phyloP scores from a whole-genome alignment of 768 basidiomycete species.

The Galerina marginata region DNA sequence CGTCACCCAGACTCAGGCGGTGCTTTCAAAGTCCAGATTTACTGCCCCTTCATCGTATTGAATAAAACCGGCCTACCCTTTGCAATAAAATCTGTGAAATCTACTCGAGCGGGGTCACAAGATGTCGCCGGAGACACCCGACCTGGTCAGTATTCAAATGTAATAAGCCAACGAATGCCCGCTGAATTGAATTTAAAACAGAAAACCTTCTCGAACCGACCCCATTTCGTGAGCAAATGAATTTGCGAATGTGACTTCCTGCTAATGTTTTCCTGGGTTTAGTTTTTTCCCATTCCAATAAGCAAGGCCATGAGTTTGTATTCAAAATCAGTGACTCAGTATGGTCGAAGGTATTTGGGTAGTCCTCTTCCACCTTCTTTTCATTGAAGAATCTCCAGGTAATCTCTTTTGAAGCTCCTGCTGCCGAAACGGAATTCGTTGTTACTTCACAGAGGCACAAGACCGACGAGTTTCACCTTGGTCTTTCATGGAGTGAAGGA shows the following conservation, averaged over 20 bases:
- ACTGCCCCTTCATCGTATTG: conserved; percentile 85
- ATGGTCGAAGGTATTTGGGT: conserved; percentile 80
- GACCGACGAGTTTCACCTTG: conserved; percentile 76
- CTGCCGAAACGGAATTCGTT: conserved; percentile 85
- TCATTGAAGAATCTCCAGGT: conserved; percentile 45
- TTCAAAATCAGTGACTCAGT: conserved; percentile 81
- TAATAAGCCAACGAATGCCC: neutral
- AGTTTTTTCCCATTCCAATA: conserved; percentile 89
- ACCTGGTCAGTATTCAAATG: conserved; percentile 48
- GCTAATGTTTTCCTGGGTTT: neutral
- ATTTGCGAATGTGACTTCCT: neutral
- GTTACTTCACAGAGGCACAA: conserved; percentile 67
- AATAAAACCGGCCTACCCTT: conserved; percentile 95
- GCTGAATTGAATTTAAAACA: neutral
- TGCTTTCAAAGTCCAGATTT: conserved; percentile 95
- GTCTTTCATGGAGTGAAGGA: conserved; percentile 92
- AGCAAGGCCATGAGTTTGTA: conserved; percentile 82
- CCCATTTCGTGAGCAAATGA: conserved; percentile 77
- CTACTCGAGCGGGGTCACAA: conserved; percentile 65
- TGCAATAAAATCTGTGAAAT: conserved; percentile 64
- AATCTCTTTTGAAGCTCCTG: conserved; percentile 90
- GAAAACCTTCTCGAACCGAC: conserved; percentile 51
- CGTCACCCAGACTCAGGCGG: conserved; percentile 90
- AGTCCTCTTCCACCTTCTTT: neutral
- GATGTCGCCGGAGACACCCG: conserved; percentile 86